phyloP scores from a whole-genome alignment of 2,329 filamentous ascomycete genomes.

The Dactylonectria macrodidyma region DNA sequence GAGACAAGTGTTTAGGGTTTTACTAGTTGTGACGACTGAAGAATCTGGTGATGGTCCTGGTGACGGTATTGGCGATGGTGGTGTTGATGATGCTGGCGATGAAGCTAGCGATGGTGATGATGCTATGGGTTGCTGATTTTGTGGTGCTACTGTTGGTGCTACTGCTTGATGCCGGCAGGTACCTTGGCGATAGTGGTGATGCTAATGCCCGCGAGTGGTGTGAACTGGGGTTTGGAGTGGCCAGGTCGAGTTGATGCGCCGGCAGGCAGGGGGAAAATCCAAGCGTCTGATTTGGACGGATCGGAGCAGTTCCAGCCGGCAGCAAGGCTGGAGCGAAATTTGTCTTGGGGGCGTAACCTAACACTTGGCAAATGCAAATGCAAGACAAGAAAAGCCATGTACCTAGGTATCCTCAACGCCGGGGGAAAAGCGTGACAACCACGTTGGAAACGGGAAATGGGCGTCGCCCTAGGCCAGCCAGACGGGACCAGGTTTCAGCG shows the following conservation, averaged over 20 bases:
- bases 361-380: background rate
- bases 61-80: background rate
- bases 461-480: background rate
- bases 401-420: conserved; percentile 5
- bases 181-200: conserved; percentile 3
- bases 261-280: background rate
- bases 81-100: background rate
- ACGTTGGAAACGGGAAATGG: conserved; percentile 6
- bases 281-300: background rate
- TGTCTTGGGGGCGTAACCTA: no score
- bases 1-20: no score
- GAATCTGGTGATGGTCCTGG: background rate
- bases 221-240: conserved; percentile 4
- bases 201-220: background rate
- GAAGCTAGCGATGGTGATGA: background rate
- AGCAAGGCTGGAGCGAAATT: background rate
- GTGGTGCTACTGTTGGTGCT: background rate
- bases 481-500: background rate
- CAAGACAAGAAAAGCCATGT: background rate
- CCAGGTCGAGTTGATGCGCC: conserved; percentile 1
- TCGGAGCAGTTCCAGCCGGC: background rate
- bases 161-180: background rate
- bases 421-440: conserved; percentile 25
- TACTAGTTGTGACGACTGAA: background rate
- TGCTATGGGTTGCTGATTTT: background rate